Conservation (phyloP, 2,329 filamentous ascomycete species). For the Aureobasidium pullulans region DNA sequence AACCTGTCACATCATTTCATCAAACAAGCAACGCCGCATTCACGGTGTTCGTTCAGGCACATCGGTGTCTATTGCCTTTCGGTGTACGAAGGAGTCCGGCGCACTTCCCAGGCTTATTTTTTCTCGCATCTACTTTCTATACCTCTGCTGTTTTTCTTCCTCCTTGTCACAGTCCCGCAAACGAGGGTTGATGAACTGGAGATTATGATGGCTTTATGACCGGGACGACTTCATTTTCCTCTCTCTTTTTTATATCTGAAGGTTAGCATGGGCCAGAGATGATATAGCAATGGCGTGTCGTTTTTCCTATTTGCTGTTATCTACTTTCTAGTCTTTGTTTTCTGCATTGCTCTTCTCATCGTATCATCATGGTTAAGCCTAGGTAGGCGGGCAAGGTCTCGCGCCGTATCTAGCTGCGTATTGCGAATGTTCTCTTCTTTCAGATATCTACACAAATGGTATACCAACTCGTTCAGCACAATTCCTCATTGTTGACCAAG, state of each 20-base stretch:
- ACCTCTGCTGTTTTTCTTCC: constrained; percentile 10
- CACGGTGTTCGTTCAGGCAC: not conserved
- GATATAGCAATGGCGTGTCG: constrained; percentile 12
- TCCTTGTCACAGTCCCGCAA: not conserved
- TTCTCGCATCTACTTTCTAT: constrained; percentile 11
- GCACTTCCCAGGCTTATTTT: constrained; percentile 2
- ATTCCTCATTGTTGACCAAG: not conserved
- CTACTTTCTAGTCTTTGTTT: constrained; percentile 10
- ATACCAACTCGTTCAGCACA: not conserved
- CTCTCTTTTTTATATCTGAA: constrained; percentile 4
- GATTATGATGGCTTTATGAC: constrained; percentile 13
- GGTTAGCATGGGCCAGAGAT: constrained; percentile 12
- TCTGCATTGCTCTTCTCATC: not conserved
- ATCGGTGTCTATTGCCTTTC: not conserved
- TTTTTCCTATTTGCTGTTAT: constrained; percentile 12
- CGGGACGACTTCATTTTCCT: constrained; percentile 9
- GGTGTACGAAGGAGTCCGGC: constrained; percentile 8
- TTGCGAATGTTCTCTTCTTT: not conserved
- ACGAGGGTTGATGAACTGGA: not conserved
- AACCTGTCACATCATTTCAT: not conserved
- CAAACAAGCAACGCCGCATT: constrained; percentile 1
- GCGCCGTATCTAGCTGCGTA: not conserved
- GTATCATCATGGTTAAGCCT: not conserved
- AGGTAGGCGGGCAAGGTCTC: no score
- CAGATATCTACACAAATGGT: not conserved